phyloP scores from a whole-genome alignment of 2,329 filamentous ascomycete genomes.

The Ceratocystis harringtonii region DNA sequence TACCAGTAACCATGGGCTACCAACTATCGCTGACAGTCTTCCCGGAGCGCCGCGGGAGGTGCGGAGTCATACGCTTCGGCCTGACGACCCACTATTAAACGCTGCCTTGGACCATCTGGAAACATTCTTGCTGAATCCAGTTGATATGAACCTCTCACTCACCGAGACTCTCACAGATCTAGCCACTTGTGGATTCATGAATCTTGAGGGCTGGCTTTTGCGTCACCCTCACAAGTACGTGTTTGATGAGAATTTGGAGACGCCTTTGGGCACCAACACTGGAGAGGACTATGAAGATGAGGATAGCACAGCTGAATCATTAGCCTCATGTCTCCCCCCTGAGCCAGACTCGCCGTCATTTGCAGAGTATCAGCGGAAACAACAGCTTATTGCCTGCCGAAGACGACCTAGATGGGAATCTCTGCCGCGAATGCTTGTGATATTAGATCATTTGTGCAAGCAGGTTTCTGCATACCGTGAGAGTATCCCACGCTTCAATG shows the following conservation, averaged over 20 bases:
- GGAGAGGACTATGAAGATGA: slow-evolving; percentile 31
- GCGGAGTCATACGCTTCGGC: slow-evolving; percentile 44
- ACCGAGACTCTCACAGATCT: slow-evolving; percentile 74
- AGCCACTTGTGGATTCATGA: slow-evolving; percentile 69
- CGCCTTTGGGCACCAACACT: slow-evolving; percentile 23
- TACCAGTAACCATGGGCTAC: slow-evolving; percentile 40
- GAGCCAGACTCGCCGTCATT: slow-evolving; percentile 29
- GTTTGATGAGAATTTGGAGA: slow-evolving; percentile 28
- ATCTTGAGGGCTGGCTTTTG: slow-evolving; percentile 79
- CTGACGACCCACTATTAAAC: slow-evolving; percentile 47
- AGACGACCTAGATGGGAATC: slow-evolving; percentile 40
- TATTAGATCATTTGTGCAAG: slow-evolving; percentile 45
- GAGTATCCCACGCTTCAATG: slow-evolving; percentile 56
- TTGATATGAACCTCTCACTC: slow-evolving; percentile 78
- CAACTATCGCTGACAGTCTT: slow-evolving; percentile 39
- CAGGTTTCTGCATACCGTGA: slow-evolving; percentile 48
- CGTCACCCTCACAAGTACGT: slow-evolving; percentile 52
- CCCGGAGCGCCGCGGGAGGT: slow-evolving; percentile 48
- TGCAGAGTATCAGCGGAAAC: slow-evolving; percentile 26
- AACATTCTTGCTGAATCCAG: slow-evolving; percentile 75
- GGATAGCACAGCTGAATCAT: slow-evolving; percentile 16
- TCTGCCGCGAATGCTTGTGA: slow-evolving; percentile 38
- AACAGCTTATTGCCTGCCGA: slow-evolving; percentile 27
- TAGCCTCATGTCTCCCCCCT: slow-evolving; percentile 24
- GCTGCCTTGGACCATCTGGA: slow-evolving; percentile 56